Evolutionary conservation across 164 flowering plant genomes (phyloP).

Genomic region (Nelumbo lutea): DNA sequence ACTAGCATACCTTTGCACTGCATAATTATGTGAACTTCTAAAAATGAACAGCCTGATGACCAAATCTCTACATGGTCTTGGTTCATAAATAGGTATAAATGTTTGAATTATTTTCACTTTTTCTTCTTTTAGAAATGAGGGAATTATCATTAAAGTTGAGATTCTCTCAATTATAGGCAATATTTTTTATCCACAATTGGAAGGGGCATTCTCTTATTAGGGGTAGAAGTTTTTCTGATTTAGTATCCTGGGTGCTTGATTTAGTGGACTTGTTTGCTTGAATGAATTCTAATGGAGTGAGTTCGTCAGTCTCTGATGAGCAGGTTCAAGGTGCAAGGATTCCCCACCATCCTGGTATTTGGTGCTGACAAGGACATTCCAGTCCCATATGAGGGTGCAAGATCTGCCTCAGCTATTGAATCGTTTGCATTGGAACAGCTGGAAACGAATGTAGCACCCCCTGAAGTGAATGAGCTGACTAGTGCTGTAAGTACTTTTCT

Average conservation of each 20-base stretch:
- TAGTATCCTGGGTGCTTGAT: neutral
- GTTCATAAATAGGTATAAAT: no score
- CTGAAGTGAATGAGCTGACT: slow-evolving; percentile 85
- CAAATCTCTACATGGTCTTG: no score
- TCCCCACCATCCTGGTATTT: slow-evolving; percentile 91
- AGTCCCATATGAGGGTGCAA: slow-evolving; percentile 79
- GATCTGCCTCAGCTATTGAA: slow-evolving; percentile 84
- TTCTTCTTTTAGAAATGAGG: no score
- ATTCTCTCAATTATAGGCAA: no score
- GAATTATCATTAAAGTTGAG: no score
- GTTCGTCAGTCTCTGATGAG: slow-evolving; percentile 81
- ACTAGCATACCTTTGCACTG: no score
- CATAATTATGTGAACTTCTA: no score
- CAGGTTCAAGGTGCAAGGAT: slow-evolving; percentile 93
- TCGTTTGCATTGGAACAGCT: slow-evolving; percentile 84
- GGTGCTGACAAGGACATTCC: slow-evolving; percentile 86
- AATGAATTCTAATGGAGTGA: slow-evolving; percentile 5
- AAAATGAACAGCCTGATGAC: no score
- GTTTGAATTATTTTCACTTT: no score
- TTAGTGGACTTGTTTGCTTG: neutral
- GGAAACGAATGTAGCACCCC: slow-evolving; percentile 71
- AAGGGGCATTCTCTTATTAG: no score
- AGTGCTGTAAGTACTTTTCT: slow-evolving; percentile 44
- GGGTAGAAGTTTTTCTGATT: no score
- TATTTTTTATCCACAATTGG: no score